Evolutionary conservation across 495 filamentous ascomycete species (phyloP).

Genomic region (Niebla homalea): DNA sequence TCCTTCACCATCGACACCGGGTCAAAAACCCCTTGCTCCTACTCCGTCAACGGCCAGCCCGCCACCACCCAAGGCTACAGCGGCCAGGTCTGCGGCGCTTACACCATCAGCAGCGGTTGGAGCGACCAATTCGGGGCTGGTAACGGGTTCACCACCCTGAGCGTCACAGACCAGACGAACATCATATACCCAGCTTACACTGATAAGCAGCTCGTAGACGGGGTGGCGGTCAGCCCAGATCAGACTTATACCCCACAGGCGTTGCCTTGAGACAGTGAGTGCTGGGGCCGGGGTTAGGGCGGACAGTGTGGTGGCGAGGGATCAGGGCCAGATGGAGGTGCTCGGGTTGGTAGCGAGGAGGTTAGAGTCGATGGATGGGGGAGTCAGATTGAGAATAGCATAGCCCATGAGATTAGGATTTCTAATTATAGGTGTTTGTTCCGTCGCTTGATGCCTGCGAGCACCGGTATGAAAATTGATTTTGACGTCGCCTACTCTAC

Average conservation of each 20-base stretch:
- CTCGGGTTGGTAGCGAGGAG: too few relatives aligned
- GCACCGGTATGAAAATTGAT: too few relatives aligned
- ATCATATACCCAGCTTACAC: constrained; percentile 38
- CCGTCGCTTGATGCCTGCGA: too few relatives aligned
- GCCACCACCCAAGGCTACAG: constrained; percentile 30
- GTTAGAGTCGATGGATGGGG: too few relatives aligned
- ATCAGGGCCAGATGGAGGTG: too few relatives aligned
- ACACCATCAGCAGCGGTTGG: constrained; percentile 40
- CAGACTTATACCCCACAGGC: constrained; percentile 29
- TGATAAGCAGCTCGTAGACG: constrained; percentile 32
- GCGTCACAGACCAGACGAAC: constrained; percentile 31
- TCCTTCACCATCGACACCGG: constrained; percentile 32
- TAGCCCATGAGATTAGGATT: too few relatives aligned
- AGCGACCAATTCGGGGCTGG: constrained; percentile 40
- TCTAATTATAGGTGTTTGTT: too few relatives aligned
- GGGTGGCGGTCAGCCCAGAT: constrained; percentile 36
- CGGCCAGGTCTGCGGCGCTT: constrained; percentile 31
- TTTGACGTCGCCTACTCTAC: too few relatives aligned
- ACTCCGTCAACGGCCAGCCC: constrained; percentile 27
- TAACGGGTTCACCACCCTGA: constrained; percentile 40
- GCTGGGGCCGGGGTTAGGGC: not conserved
- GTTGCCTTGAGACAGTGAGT: not conserved
- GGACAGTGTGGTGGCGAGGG: too few relatives aligned
- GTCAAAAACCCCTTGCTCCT: constrained; percentile 23
- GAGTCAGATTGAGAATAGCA: too few relatives aligned